phyloP scores from a whole-genome alignment of 78 protist species.

The Blattamonas nauphoetae region DNA sequence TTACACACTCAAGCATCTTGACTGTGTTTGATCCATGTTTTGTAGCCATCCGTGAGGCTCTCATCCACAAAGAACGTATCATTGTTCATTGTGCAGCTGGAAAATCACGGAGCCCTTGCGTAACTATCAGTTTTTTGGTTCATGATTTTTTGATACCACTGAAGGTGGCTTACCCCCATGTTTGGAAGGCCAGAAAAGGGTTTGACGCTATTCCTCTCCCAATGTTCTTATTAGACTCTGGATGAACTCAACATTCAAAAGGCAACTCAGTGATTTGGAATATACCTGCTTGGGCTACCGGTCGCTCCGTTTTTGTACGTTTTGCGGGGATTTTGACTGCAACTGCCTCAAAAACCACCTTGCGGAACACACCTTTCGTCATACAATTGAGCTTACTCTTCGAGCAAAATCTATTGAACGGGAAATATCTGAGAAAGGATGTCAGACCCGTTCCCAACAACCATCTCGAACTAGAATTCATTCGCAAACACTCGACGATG shows the following conservation, averaged over 20 bases:
- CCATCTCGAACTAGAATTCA: too few relatives aligned
- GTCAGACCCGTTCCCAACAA: too few relatives aligned
- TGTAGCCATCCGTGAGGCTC: background rate
- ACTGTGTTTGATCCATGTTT: background rate
- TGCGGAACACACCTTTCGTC: too few relatives aligned
- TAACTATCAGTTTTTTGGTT: background rate
- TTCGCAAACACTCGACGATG: too few relatives aligned
- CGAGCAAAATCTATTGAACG: too few relatives aligned
- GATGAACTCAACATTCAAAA: constrained; percentile 1
- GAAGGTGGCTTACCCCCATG: background rate
- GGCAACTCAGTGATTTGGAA: background rate
- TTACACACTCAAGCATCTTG: background rate
- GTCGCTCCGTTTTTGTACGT: background rate
- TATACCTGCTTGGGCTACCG: background rate
- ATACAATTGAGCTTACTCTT: too few relatives aligned
- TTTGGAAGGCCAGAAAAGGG: background rate
- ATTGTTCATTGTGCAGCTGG: constrained; percentile 1
- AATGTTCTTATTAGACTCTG: background rate
- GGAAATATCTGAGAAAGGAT: too few relatives aligned
- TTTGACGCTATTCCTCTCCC: background rate
- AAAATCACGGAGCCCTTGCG: background rate
- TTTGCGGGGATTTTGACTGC: constrained; percentile 17
- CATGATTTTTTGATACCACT: background rate
- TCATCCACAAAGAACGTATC: background rate
- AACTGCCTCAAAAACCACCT: too few relatives aligned